Evolutionary conservation across 2,329 filamentous ascomycete species (phyloP), one percentile per base, ranked within the genome.

Genomic region (Botrytis aclada): DNA sequence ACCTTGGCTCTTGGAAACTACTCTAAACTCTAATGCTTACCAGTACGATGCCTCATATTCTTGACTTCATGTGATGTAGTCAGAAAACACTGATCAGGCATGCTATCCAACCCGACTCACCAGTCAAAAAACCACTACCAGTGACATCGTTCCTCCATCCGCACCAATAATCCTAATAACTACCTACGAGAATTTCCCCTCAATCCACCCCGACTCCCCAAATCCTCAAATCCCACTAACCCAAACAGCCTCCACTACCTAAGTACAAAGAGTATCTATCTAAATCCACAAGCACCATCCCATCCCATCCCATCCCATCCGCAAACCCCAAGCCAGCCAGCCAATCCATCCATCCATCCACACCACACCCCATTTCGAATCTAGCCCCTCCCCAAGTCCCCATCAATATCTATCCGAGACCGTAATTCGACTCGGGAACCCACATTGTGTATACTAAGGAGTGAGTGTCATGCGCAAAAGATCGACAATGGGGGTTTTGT

Each of bases 391-490:
- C 64, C 47, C 18, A 29, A 16, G 9, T 34, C 5, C 10, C 18
- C 22, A 51, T 54, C 45, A 67, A 29, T 54, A 39, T 41, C 32
- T 18, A 67, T 56, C 65, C n/a, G 65, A 67, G 65, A 67, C 65
- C 22, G 16, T 67, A n/a, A 67, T 67, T 67, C 47, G 65, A 67
- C 4, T 56, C 34, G 25, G 25, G 34, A 54, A 32, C 9, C 47
- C 18, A 25, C 10, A n/a, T 56, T 41, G 3, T 1, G 1, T 3
- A n/a, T n/a, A 56, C 34, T 5, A 29, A 47, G n/a, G 14, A n/a
- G 22, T 16, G 6, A 18, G 22, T 47, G 25, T 16, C 18, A 67
- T 39, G 47, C 47, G 37, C 4, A 67, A 29, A 67, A 29, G 9
- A 8, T 41, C 34, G 34, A 39, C 4, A 22, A 41, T 67, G 18